Conservation (phyloP, 805 yeast species). For the Lachancea waltii region DNA sequence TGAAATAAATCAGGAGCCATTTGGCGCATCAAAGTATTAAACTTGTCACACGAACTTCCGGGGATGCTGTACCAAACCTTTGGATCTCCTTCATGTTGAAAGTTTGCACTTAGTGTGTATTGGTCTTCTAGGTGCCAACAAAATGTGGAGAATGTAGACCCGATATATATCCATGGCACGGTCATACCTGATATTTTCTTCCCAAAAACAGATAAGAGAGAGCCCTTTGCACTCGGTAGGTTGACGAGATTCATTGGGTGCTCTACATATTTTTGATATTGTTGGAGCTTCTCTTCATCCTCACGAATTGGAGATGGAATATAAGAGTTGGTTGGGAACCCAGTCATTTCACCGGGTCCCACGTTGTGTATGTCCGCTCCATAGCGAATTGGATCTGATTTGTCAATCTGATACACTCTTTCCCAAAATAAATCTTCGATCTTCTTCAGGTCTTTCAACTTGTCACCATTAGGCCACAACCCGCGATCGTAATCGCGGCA, state of each 20-base stretch:
- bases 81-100: slow-evolving; percentile 83
- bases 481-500: slow-evolving; percentile 44
- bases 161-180: slow-evolving; percentile 90
- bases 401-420: slow-evolving; percentile 34
- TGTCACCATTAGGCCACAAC: slow-evolving; percentile 33
- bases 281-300: slow-evolving; percentile 13
- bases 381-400: slow-evolving; percentile 59
- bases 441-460: slow-evolving; percentile 35
- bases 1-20: slow-evolving; percentile 76
- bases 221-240: slow-evolving; percentile 63
- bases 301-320: slow-evolving; percentile 18
- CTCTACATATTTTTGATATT: slow-evolving; percentile 36
- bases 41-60: slow-evolving; percentile 50
- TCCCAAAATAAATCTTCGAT: slow-evolving; percentile 70
- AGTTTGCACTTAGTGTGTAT: slow-evolving; percentile 83
- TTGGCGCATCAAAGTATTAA: slow-evolving; percentile 55
- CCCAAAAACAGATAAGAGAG: slow-evolving; percentile 59
- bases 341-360: slow-evolving; percentile 60
- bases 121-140: slow-evolving; percentile 98
- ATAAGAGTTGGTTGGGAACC: slow-evolving; percentile 54
- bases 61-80: slow-evolving; percentile 96
- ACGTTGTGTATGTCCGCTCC: slow-evolving; percentile 80
- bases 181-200: slow-evolving; percentile 87
- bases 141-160: slow-evolving; percentile 82
- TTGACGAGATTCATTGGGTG: slow-evolving; percentile 75